Base-by-base conservation (phyloP, 306 rosid genomes). In the Malus sylvestris region DNA sequence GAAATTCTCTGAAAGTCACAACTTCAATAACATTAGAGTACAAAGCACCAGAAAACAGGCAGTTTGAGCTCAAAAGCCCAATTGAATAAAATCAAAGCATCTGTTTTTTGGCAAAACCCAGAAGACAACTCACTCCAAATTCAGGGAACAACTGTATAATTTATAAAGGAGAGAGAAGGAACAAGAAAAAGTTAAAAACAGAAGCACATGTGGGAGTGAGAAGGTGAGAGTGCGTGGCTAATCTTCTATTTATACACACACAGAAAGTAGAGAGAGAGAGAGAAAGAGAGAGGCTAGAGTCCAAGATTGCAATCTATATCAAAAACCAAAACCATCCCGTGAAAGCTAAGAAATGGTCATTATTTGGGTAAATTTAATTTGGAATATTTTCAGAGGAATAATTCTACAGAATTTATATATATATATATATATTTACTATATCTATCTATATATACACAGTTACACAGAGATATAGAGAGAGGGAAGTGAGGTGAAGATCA, bases 271-370 rank as follows among this genome's bases (percentile, higher is more conserved):
- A 49, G 33, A 70, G 61, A 19, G 44, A 52, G 27, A 33, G 38
- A 33, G 67, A 49, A 3, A 15, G 35, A 71, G 62, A 19, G 44
- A 52, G 27, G 67, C 42, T 18, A 49, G 4, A 73, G 68, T 65
- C 74, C 74, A 70, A 80, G 30, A 58, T 58, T 18, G 52, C 15
- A 61, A 75, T 33, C 8, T 27, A 35, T 52, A n/a, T 30, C 20
- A 44, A 40, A 27, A 55, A 57, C 23, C 27, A 57, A 80, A 52
- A 63, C 44, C 70, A 83, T 84, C 89, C 77, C 91, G 89, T 86
- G 92, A 81, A 84, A 68, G 89, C 62, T 67, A 87, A 82, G 83
- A 60, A 51, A 72, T 79, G 65, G 60, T 44, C 55, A 51, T 0
- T 15, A 2, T 71, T 61, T 44, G 78, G 45, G 81, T 66, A 77